A percentile compares a stretch with the other conserved stretches of the same genome.
Conservation (phyloP, 2,329 filamentous ascomycete genomes). For the Amylocarpus encephaloides region DNA sequence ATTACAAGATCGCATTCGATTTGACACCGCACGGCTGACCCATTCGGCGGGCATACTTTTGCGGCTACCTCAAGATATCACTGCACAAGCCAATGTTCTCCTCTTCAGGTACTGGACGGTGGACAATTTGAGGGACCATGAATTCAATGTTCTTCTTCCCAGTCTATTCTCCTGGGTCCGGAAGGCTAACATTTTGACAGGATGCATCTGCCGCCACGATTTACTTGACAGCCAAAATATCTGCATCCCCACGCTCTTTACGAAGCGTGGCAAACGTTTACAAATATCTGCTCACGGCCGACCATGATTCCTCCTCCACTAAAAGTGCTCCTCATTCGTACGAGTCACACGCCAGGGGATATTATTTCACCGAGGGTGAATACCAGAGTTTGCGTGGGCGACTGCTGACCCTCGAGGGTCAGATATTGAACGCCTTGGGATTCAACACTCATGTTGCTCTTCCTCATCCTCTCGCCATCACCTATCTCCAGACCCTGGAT, state of each 20-base stretch:
- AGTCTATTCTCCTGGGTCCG: constrained; percentile 7
- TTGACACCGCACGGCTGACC: constrained; percentile 64
- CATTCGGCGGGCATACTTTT: constrained; percentile 77
- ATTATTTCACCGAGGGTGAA: constrained; percentile 66
- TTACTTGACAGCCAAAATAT: constrained; percentile 78
- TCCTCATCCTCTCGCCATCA: constrained; percentile 80
- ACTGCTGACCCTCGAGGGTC: constrained; percentile 69
- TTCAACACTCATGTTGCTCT: constrained; percentile 83
- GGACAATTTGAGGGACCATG: constrained; percentile 47
- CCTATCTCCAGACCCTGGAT: constrained; percentile 86
- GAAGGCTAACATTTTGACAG: constrained; percentile 38
- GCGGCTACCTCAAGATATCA: constrained; percentile 75
- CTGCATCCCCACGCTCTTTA: constrained; percentile 66
- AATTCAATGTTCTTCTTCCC: constrained; percentile 39
- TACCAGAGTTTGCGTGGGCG: constrained; percentile 60
- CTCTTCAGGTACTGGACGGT: constrained; percentile 73
- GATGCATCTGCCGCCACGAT: constrained; percentile 75
- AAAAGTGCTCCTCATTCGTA: not conserved
- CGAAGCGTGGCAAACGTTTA: constrained; percentile 82
- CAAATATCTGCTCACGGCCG: constrained; percentile 62
- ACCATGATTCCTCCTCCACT: constrained; percentile 39
- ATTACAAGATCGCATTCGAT: constrained; percentile 66
- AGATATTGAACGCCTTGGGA: constrained; percentile 66
- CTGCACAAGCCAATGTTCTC: constrained; percentile 77
- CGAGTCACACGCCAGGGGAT: constrained; percentile 41